A percentile compares a stretch with the other conserved stretches of the same genome.
These are phyloP conservation scores for Amylocarpus encephaloides DNA, from an alignment of 2,329 filamentous ascomycete species.

Conservation along the genomic window DNA sequence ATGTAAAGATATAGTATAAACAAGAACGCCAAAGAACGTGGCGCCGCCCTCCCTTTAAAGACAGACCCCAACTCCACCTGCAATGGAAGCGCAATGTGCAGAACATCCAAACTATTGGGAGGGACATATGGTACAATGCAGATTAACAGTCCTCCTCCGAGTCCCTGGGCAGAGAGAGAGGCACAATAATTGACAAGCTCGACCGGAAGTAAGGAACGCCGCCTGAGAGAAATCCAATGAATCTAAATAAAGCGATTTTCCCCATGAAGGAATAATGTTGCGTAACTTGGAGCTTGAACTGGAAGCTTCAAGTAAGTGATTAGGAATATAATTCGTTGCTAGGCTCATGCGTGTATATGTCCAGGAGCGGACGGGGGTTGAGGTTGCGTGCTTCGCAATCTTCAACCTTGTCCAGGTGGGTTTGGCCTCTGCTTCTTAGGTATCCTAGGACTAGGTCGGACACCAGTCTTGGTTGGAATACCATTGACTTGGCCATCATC, in stretches of 20 bases:
- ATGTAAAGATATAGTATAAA: neutral
- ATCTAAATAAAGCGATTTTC: too few relatives aligned
- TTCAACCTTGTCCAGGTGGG: neutral
- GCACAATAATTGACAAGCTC: too few relatives aligned
- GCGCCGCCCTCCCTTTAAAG: neutral
- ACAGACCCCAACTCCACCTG: neutral
- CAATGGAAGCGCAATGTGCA: neutral
- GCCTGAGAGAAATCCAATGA: too few relatives aligned
- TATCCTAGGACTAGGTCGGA: constrained; percentile 37
- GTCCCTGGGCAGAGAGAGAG: too few relatives aligned
- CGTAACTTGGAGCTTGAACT: too few relatives aligned
- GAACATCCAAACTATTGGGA: neutral
- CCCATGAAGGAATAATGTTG: too few relatives aligned
- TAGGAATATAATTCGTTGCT: neutral
- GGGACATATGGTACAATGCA: neutral
- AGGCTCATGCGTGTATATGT: neutral
- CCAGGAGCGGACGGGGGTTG: neutral
- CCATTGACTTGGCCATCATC: constrained; percentile 29
- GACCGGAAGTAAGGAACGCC: too few relatives aligned
- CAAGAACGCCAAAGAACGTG: neutral
- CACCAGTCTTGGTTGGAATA: constrained; percentile 26
- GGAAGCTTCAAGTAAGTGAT: neutral
- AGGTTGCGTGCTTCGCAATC: neutral
- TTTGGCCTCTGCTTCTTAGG: constrained; percentile 33
- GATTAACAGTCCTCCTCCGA: neutral